These are phyloP conservation scores for Xylariomycetidae sp. DNA, from an alignment of 2,329 filamentous ascomycete species.

Conservation along the genomic window DNA sequence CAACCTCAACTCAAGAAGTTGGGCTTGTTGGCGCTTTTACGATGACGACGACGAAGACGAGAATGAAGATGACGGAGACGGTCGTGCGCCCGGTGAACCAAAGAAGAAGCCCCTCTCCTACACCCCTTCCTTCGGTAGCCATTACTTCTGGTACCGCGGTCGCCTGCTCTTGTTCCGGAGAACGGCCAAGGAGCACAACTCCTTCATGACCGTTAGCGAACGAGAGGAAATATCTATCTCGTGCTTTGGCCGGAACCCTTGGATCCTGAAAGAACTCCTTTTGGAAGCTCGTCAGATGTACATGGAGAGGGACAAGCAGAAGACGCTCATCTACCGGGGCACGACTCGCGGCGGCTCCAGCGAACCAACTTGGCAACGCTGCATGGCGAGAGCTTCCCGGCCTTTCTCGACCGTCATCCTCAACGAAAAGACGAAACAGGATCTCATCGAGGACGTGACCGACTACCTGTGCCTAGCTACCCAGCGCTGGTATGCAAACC, in stretches of 20 bases:
- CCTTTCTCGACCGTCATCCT: slow-evolving; percentile 62
- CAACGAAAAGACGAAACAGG: slow-evolving; percentile 52
- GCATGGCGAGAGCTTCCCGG: slow-evolving; percentile 53
- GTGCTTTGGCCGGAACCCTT: slow-evolving; percentile 56
- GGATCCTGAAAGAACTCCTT: slow-evolving; percentile 56
- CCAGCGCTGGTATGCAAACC: slow-evolving; percentile 72
- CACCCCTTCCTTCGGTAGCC: slow-evolving; percentile 60
- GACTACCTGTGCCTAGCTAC: slow-evolving; percentile 59
- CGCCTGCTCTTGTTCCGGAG: slow-evolving; percentile 53
- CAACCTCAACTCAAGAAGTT: slow-evolving; percentile 47
- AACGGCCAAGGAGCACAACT: slow-evolving; percentile 35
- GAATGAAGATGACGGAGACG: slow-evolving; percentile 34
- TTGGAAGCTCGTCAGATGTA: slow-evolving; percentile 51
- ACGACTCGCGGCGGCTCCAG: slow-evolving; percentile 33
- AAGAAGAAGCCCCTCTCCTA: slow-evolving; percentile 50
- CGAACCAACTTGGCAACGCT: slow-evolving; percentile 53
- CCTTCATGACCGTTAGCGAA: slow-evolving; percentile 38
- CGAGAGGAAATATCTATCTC: slow-evolving; percentile 55
- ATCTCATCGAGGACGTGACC: slow-evolving; percentile 53
- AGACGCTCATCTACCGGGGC: slow-evolving; percentile 61
- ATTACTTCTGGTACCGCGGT: slow-evolving; percentile 63
- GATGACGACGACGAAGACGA: slow-evolving; percentile 42
- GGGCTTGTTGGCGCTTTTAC: slow-evolving; percentile 39
- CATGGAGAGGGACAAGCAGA: slow-evolving; percentile 51
- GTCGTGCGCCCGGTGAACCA: slow-evolving; percentile 21